phyloP scores from a whole-genome alignment of 805 yeast genomes.

The Diddensiella santjacobensis region DNA sequence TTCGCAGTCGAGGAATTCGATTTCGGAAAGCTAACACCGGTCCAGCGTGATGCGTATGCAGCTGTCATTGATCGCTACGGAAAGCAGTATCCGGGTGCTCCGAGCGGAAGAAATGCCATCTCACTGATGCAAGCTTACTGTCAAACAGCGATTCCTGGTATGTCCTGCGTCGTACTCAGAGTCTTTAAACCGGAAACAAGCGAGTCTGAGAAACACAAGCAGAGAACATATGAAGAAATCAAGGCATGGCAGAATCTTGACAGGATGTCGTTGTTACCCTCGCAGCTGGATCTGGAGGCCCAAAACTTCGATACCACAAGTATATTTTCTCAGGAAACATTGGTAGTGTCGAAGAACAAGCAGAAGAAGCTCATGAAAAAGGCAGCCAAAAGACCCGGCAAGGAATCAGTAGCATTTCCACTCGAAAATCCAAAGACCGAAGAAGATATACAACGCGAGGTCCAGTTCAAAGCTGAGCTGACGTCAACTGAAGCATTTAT shows the following conservation, averaged over 20 bases:
- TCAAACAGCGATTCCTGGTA: constrained; percentile 24
- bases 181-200: constrained; percentile 24
- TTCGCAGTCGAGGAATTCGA: constrained; percentile 32
- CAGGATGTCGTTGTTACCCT: constrained; percentile 22
- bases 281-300: constrained; percentile 5
- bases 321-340: constrained; percentile 5
- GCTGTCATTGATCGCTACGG: constrained; percentile 32
- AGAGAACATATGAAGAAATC: constrained; percentile 25
- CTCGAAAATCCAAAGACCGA: constrained; percentile 23
- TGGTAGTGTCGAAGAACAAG: constrained; percentile 29
- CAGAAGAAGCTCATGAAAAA: constrained; percentile 29
- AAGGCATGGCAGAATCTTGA: constrained; percentile 34
- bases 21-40: constrained; percentile 23
- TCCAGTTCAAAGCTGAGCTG: constrained; percentile 35
- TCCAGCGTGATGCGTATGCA: constrained; percentile 32
- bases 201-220: not conserved
- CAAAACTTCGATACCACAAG: constrained; percentile 2
- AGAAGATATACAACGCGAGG: constrained; percentile 28
- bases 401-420: constrained; percentile 13
- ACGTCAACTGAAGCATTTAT: constrained; percentile 41
- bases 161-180: constrained; percentile 33
- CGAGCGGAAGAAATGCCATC: constrained; percentile 33
- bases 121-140: constrained; percentile 33
- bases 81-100: constrained; percentile 29
- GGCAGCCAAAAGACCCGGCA: constrained; percentile 24